These are phyloP conservation scores for Ophiostoma sp. DNA, from an alignment of 2,329 filamentous ascomycete species.

Conservation along the genomic window DNA sequence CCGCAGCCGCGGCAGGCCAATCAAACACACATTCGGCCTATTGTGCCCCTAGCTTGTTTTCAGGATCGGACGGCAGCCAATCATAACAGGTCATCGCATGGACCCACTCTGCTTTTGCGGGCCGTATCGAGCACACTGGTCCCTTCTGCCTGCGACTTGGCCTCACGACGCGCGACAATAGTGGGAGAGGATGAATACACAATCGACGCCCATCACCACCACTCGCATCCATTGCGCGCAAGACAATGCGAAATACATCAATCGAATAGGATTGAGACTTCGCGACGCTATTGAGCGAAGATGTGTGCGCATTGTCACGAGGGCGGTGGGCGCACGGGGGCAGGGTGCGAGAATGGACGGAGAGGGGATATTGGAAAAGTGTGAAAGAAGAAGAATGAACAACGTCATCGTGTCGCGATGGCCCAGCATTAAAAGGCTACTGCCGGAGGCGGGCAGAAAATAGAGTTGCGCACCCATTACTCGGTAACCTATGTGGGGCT, in stretches of 20 bases:
- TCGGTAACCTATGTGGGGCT: conserved; percentile 27
- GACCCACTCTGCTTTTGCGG: background rate
- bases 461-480: background rate
- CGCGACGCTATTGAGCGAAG: background rate
- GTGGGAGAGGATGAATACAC: background rate
- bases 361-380: background rate
- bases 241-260: background rate
- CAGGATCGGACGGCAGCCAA: background rate
- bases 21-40: background rate
- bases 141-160: conserved; percentile 7
- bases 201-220: conserved; percentile 11
- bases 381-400: background rate
- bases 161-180: conserved; percentile 10
- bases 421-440: conserved; percentile 18
- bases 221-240: background rate
- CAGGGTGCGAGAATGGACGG: background rate
- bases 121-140: conserved; percentile 8
- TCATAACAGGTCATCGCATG: background rate
- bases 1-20: conserved; percentile 14
- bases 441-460: conserved; percentile 18
- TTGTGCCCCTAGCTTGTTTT: conserved; percentile 19
- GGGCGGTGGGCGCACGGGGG: background rate
- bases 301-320: background rate
- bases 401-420: conserved; percentile 16
- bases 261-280: background rate